A percentile compares a stretch with the other conserved stretches of the same genome.
Evolutionary conservation across 257 asterid genomes (phyloP).

Genomic region (Eucommia ulmoides): DNA sequence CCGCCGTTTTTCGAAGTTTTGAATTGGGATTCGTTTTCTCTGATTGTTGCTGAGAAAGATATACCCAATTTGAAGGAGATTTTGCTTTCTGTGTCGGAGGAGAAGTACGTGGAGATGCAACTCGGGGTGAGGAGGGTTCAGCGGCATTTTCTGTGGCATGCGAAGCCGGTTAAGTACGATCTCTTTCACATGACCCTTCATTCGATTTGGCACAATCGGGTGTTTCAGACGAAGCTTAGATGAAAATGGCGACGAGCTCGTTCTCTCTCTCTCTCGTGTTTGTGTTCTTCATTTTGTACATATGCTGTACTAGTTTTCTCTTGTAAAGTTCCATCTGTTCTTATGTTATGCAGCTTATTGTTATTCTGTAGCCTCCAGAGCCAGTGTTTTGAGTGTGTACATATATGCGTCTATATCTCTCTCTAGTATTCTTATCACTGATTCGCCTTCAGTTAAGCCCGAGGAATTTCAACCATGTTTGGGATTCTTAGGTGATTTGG

Average conservation of each 20-base stretch:
- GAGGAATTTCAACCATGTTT: too few species aligned
- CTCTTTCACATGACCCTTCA: constrained; percentile 94
- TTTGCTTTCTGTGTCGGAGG: constrained; percentile 46
- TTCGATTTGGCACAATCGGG: constrained; percentile 83
- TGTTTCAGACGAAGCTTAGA: constrained; percentile 57
- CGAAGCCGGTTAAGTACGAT: constrained; percentile 60
- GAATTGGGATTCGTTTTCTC: constrained; percentile 63
- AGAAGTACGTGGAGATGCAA: constrained; percentile 60
- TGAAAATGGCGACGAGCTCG: constrained; percentile 23
- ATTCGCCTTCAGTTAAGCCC: too few species aligned
- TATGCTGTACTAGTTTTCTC: too few species aligned
- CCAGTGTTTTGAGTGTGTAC: too few species aligned
- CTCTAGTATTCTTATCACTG: too few species aligned
- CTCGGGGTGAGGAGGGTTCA: constrained; percentile 53
- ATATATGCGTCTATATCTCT: too few species aligned
- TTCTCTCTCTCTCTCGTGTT: too few species aligned
- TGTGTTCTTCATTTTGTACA: too few species aligned
- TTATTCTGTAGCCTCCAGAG: too few species aligned
- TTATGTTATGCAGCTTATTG: too few species aligned
- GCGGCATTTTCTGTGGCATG: constrained; percentile 80
- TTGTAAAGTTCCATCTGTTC: too few species aligned
- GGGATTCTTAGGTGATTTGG: too few species aligned
- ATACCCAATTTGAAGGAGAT: constrained; percentile 42
- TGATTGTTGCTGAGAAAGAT: constrained; percentile 64
- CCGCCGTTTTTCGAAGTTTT: constrained; percentile 84